Evolutionary conservation across 1,284 basidiomycete genomes (phyloP).

Genomic region (Cystobasidiaceae sp.): DNA sequence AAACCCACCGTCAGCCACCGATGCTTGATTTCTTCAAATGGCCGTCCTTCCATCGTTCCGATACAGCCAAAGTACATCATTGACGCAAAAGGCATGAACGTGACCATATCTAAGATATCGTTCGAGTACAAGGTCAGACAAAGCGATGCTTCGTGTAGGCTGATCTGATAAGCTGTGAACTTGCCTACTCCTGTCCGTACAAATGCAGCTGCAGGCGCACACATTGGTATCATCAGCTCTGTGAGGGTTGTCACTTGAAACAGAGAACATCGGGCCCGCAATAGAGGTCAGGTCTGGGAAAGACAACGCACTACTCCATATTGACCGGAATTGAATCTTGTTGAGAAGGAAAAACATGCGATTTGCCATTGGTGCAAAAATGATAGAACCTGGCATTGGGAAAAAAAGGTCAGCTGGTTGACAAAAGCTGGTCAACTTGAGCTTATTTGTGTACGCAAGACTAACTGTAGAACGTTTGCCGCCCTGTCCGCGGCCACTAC

Average conservation of each 20-base stretch:
- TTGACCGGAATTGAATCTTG: conserved; percentile 27
- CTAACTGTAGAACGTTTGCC: conserved; percentile 34
- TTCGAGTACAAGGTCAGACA: not conserved
- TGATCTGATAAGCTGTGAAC: not conserved
- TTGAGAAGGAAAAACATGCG: conserved; percentile 19
- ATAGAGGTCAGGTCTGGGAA: not conserved
- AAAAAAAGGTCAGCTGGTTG: not conserved
- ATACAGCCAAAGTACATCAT: conserved; percentile 40
- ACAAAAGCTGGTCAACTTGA: not conserved
- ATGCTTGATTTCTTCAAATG: conserved; percentile 32
- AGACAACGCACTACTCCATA: conserved; percentile 33
- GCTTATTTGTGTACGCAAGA: not conserved
- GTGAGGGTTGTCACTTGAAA: no score
- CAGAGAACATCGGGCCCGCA: not conserved
- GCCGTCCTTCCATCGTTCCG: conserved; percentile 39
- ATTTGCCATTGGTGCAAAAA: conserved; percentile 36
- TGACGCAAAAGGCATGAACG: conserved; percentile 42
- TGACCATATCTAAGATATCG: conserved; percentile 31
- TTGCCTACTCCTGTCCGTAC: conserved; percentile 33
- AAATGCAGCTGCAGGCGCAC: conserved; percentile 34
- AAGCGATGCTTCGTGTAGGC: no score
- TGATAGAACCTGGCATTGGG: conserved; percentile 21
- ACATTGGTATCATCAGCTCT: not conserved
- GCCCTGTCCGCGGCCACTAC: conserved; percentile 35
- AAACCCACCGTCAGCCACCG: conserved; percentile 4